Evolutionary conservation across 208 protist genomes (phyloP).

Genomic region (Trypanosoma lewisi): DNA sequence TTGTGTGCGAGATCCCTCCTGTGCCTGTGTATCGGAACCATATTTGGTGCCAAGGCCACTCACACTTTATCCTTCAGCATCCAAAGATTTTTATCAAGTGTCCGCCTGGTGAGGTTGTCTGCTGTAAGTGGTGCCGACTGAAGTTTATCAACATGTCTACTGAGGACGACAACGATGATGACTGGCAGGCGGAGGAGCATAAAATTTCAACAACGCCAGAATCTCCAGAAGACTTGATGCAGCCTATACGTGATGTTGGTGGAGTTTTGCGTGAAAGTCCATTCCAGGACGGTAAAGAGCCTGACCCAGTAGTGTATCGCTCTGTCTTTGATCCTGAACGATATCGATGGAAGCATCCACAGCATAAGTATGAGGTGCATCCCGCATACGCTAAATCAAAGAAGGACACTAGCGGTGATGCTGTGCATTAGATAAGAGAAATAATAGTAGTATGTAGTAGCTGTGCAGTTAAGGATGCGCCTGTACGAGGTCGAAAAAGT

Average conservation of each 20-base stretch:
- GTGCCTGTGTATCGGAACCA: constrained; percentile 80
- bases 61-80: constrained; percentile 79
- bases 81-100: constrained; percentile 90
- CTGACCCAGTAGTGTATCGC: constrained; percentile 79
- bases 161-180: constrained; percentile 83
- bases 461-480: neutral
- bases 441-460: no score
- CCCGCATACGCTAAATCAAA: constrained; percentile 59
- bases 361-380: constrained; percentile 82
- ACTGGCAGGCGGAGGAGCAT: constrained; percentile 86
- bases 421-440: constrained; percentile 2
- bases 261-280: constrained; percentile 66
- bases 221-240: constrained; percentile 64
- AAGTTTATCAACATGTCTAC: constrained; percentile 92
- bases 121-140: constrained; percentile 86
- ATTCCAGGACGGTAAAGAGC: constrained; percentile 81
- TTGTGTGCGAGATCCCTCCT: constrained; percentile 87
- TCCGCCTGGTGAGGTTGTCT: constrained; percentile 66
- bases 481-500: neutral
- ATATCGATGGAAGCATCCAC: constrained; percentile 74
- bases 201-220: constrained; percentile 86
- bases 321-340: constrained; percentile 82
- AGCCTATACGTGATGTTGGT: constrained; percentile 76
- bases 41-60: constrained; percentile 89
- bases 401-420: constrained; percentile 17